Evolutionary conservation across 1,139 yeast genomes (phyloP), one percentile per base, ranked within the genome.

Genomic region (Blastobotrys capitulatus): DNA sequence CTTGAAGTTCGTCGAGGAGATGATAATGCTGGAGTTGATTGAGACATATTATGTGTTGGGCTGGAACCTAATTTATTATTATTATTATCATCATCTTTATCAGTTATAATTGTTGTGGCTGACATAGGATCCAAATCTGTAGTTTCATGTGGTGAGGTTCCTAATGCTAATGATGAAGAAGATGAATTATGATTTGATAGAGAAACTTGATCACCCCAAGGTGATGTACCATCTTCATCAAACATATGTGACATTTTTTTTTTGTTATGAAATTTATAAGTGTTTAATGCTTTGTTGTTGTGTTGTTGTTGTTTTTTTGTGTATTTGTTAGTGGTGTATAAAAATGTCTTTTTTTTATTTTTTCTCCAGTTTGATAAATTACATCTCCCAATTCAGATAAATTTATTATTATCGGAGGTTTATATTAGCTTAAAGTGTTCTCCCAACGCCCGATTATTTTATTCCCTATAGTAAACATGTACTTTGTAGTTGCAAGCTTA

Each of bases 171-270:
- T 22, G 57, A 56, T 13, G 61, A 55, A 19, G 60, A 47, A 7
- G 59, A 55, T 25, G 60, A 57, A 44, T 56, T 57, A 49, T 53
- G 53, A 35, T 55, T 48, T n/a, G 57, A 52, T 38, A 56, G 27
- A 19, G 62, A 59, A 22, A 57, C 60, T 50, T 58, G 61, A 51
- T 59, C 62, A 10, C 59, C 62, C 62, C 62, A 59, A 19, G 62
- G 60, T 25, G 61, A 58, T 18, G 54, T 47, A 12, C 50, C 53
- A 18, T 48, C 47, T 6, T 39, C 53, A 12, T 40, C 31, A 16
- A 48, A 22, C 22, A 38, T 36, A 25, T 47, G 49, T 13, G 49
- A 46, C 52, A 49, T 49, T 40, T n/a, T 42, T 15, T 29, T 12
- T 12, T 12, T 6, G 4, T 4, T 29, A 29, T 12, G n/a, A 29